Evolutionary conservation across 225 moss, liverwort and hornwort species (phyloP).

Genomic region (Takakia lepidozioides): DNA sequence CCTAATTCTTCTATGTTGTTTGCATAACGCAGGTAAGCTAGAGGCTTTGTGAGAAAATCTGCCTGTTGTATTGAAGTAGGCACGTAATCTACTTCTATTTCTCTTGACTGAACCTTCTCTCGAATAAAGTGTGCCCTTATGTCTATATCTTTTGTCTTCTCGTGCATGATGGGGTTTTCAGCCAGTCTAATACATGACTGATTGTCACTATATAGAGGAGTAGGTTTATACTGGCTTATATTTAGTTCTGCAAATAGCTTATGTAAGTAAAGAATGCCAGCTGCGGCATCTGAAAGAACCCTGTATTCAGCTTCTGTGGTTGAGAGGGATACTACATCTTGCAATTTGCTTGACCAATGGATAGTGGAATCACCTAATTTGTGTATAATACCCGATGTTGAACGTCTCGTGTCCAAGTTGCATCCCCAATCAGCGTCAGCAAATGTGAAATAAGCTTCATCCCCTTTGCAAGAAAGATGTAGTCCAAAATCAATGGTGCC

Average conservation of each 20-base stretch:
- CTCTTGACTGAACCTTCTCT: background rate
- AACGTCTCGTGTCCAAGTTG: background rate
- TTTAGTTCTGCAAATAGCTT: conserved; percentile 2
- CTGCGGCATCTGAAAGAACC: background rate
- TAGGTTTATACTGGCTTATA: background rate
- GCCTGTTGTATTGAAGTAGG: conserved; percentile 3
- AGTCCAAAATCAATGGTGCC: too few relatives aligned
- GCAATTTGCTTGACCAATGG: background rate
- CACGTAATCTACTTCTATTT: conserved; percentile 1
- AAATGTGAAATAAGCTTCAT: too few relatives aligned
- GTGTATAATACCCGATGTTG: conserved; percentile 1
- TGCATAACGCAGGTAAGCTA: background rate
- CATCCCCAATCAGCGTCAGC: too few relatives aligned
- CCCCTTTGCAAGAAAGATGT: too few relatives aligned
- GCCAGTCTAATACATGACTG: conserved; percentile 1
- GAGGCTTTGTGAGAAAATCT: background rate
- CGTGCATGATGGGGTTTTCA: background rate
- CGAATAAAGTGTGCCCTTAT: conserved; percentile 5
- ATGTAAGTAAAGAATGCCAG: background rate
- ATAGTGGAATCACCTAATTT: background rate
- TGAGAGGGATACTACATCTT: conserved; percentile 3
- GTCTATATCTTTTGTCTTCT: conserved; percentile 2
- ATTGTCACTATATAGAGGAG: background rate
- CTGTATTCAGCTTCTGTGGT: background rate
- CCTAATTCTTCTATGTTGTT: background rate